Evolutionary conservation across 108 stramenopile species (phyloP).

Genomic region (Chaetoceros tenuissimus): DNA sequence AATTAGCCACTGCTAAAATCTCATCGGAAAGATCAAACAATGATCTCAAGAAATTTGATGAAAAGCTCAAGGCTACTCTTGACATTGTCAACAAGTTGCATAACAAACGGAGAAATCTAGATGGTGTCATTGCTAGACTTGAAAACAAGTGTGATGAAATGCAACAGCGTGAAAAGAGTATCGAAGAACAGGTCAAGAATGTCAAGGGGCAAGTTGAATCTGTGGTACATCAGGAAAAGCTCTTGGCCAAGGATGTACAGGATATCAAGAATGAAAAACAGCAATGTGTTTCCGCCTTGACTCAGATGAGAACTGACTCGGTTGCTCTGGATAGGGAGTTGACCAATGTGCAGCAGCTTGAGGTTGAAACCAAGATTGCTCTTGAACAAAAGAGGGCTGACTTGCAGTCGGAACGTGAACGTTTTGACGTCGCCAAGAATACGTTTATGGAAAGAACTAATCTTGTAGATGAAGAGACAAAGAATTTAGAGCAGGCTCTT

Average conservation of each 20-base stretch:
- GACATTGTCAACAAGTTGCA: constrained; percentile 28
- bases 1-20: constrained; percentile 38
- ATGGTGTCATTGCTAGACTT: constrained; percentile 25
- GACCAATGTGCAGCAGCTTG: constrained; percentile 31
- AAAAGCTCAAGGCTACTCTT: constrained; percentile 42
- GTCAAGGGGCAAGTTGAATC: constrained; percentile 29
- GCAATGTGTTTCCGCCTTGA: constrained; percentile 22
- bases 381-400: constrained; percentile 38
- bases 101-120: constrained; percentile 33
- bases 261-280: constrained; percentile 21
- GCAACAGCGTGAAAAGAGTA: no score
- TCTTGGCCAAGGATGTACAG: constrained; percentile 33
- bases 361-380: constrained; percentile 37
- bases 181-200: constrained; percentile 21
- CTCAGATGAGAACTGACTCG: constrained; percentile 25
- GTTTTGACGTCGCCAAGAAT: constrained; percentile 19
- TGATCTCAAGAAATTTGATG: constrained; percentile 45
- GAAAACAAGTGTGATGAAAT: constrained; percentile 27
- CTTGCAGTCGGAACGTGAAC: constrained; percentile 30
- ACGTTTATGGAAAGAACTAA: not conserved
- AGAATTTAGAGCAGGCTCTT: not conserved
- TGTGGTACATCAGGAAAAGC: constrained; percentile 24
- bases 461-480: not conserved
- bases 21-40: constrained; percentile 24
- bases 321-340: constrained; percentile 24